Base-by-base conservation (phyloP, 1,139 yeast genomes). In the Yamadazyma dushanensis region DNA sequence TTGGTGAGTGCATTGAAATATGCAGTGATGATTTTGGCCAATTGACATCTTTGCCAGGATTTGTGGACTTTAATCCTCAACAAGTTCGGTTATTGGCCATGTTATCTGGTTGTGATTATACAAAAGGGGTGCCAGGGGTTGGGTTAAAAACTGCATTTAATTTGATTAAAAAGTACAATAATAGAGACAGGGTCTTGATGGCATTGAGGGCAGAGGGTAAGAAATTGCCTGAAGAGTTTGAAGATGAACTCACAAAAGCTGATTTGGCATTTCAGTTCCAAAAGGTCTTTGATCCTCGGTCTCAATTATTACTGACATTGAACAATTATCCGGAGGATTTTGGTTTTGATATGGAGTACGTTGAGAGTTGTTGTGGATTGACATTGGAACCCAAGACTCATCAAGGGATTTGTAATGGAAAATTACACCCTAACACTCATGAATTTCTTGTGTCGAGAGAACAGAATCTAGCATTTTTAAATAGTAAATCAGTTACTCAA, bases 31-130 rank as follows among this genome's bases (percentile, higher is more conserved):
- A 79, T 40, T 82, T 83, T 45, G 51, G 39, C 19, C 54, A 64
- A 22, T 73, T 78, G 29, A 68, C 48, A 43, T 66, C 66, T 33
- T 62, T 77, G 16, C 79, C 82, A 1, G 51, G 52, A 18, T 58
- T 80, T 47, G 59, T 71, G 21, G 42, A 65, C 31, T 62, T 83
- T 46, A 59, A 73, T 19, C 73, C 65, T 11, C 76, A 73, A 8
- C 88, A 88, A 49, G 57, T 88, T 36, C 69, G 95, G 35, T 69
- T 80, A 31, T 77, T 88, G 60, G 98, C 96, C 1, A 83, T 90
- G 54, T 57, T 94, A 5, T 78, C 96, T 5, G 99, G 99, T 0
- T 94, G 99, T 61, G 99, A 94, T 59, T 94, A 94, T 54, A 87
- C 97, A 0, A 78, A 79, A 38, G 98, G 98, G 0, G 67, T 92